Evolutionary conservation across 1,284 basidiomycete genomes (phyloP), one percentile per base, ranked within the genome.

Genomic region (Melampsora abietis-canadensis): DNA sequence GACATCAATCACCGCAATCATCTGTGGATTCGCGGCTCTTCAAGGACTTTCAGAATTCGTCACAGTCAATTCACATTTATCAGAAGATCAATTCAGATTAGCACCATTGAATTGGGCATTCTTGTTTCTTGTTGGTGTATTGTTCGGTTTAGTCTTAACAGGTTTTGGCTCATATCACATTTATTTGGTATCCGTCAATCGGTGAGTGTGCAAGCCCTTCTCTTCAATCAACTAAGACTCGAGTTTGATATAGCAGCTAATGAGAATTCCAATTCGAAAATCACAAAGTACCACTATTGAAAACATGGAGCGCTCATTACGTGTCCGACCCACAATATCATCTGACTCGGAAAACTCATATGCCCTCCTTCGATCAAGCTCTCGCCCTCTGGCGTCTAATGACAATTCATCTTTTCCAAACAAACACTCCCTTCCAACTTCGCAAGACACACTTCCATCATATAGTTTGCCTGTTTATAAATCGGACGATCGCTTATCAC

Each of bases 101-200:
- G 78, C 81, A 17, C 82, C 82, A 0, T 77, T 82, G 27, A 66
- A 77, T 10, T 82, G 82, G 82, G 81, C 82, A 27, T 77, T 81
- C 12, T 77, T 81, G 2, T 72, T 81, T 10, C 78, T 82, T 40
- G 65, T 82, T 14, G 76, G 76, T 8, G 80, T 79, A 72, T 78
- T 81, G 64, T 76, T 76, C 24, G 66, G 66, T 0, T 46, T 79
- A 19, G 78, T 78, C 47, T 60, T 82, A 48, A 72, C 78, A 2
- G 80, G 80, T 10, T 81, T 81, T 73, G 73, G 78, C 5, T 66
- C 78, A 46, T 79, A 79, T 67, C 79, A 82, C 78, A 76, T 80
- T 5, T 83, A 79, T 40, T 75, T 83, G 31, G 80, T 82, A 2
- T 77, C 76, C 62, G 76, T 66, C 60, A 83, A 83, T 75, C 76